A percentile compares a stretch with the other conserved stretches of the same genome.
Evolutionary conservation across 164 flowering plant species (phyloP).

Genomic region (Magnolia changhungtana): DNA sequence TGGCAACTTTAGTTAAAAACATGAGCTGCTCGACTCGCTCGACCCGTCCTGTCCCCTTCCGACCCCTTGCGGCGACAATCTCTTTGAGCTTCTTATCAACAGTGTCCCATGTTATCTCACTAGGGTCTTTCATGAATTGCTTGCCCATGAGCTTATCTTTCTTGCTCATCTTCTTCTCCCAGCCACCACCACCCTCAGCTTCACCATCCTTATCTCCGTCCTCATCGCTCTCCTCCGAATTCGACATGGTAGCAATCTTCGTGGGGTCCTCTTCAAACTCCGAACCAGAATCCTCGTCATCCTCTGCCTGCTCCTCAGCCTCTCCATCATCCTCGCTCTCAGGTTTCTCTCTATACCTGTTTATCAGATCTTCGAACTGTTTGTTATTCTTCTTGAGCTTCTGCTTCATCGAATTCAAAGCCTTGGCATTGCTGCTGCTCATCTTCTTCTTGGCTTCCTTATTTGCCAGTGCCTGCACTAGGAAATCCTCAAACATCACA

Average conservation of each 20-base stretch:
- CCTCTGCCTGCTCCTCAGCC: slow-evolving; percentile 20
- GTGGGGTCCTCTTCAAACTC: slow-evolving; percentile 49
- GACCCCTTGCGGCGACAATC: slow-evolving; percentile 78
- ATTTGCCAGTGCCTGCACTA: slow-evolving; percentile 68
- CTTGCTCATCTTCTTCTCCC: slow-evolving; percentile 70
- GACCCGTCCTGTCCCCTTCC: slow-evolving; percentile 91
- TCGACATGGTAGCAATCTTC: slow-evolving; percentile 9
- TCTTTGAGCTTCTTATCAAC: slow-evolving; percentile 87
- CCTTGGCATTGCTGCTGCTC: slow-evolving; percentile 83
- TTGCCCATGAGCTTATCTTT: slow-evolving; percentile 76
- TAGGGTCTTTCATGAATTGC: slow-evolving; percentile 76
- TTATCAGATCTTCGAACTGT: slow-evolving; percentile 72
- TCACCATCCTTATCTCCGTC: slow-evolving; percentile 26
- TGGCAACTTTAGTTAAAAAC: slow-evolving; percentile 78
- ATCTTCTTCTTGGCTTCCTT: slow-evolving; percentile 95
- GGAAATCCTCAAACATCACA: slow-evolving; percentile 77
- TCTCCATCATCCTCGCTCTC: slow-evolving; percentile 60
- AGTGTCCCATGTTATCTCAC: slow-evolving; percentile 78
- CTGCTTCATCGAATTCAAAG: slow-evolving; percentile 89
- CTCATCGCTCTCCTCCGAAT: slow-evolving; percentile 28
- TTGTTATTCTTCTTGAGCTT: slow-evolving; percentile 90
- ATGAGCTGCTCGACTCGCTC: slow-evolving; percentile 96
- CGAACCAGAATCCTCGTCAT: slow-evolving; percentile 34
- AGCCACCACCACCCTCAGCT: slow-evolving; percentile 29
- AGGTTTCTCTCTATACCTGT: slow-evolving; percentile 69